Evolutionary conservation across 2,329 filamentous ascomycete species (phyloP), one percentile per base, ranked within the genome.

Genomic region (Calonectria hawksworthii): DNA sequence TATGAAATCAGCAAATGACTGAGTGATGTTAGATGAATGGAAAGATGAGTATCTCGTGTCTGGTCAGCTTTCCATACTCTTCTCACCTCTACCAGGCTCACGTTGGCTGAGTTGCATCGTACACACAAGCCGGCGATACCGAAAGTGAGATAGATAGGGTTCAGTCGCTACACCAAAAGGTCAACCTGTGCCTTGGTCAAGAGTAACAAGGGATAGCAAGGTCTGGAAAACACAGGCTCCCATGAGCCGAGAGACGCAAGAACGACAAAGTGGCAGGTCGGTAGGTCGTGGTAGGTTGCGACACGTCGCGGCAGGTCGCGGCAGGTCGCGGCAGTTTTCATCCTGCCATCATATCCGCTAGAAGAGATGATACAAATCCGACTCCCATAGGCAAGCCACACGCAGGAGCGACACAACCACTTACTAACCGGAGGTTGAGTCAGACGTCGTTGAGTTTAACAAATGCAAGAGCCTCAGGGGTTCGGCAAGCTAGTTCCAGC

Each of bases 381-480:
- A 2, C 21, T 7, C 9, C 10, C n/a, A 6, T 23, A 4, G 8
- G 34, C 14, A 26, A 34, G 18, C 9, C 4, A 38, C 26, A 30
- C n/a, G 9, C 38, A 4, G 9, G 28, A n/a, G 23, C 28, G 8
- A 14, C 11, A 6, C 28, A 23, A 23, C 14, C 41, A 30, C 13
- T 13, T 10, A 11, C 7, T 18, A 8, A 26, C 34, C 14, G 18
- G 16, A 41, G 26, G 23, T 30, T 13, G 10, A 14, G 23, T 26
- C 18, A 63, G 4, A 63, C 38, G 36, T 9, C 23, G 26, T 38
- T 28, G 14, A 41, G 56, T 63, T 63, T 21, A 16, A 9, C 23
- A 36, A 7, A 41, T 36, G 26, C n/a, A 63, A 41, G 56, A 63
- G 56, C 56, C 56, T 63, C 56, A 63, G 56, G 56, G 56, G 56